These are phyloP conservation scores for Aspergillus sparsus DNA, from an alignment of 495 filamentous ascomycete species.

Conservation along the genomic window DNA sequence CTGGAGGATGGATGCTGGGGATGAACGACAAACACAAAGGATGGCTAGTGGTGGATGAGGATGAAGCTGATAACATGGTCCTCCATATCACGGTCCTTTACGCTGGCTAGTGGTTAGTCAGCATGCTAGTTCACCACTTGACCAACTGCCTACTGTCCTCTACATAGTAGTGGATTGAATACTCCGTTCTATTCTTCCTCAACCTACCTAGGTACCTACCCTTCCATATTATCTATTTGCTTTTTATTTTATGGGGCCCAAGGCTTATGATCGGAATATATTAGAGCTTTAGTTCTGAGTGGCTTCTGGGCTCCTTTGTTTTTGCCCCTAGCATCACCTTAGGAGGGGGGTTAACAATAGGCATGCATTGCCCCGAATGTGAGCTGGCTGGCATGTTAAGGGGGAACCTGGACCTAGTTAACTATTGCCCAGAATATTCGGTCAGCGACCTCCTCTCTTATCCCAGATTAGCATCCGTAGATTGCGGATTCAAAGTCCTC, in stretches of 20 bases:
- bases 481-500: neutral
- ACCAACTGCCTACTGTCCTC: no score
- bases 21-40: conserved; percentile 1
- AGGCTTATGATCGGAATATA: neutral
- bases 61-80: conserved; percentile 7
- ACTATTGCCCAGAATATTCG: neutral
- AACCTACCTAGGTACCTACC: no score
- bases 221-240: neutral
- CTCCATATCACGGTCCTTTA: neutral
- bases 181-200: no score
- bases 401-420: neutral
- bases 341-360: neutral
- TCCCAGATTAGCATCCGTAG: no score
- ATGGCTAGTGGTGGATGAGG: conserved; percentile 11
- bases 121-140: neutral
- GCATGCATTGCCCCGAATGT: neutral
- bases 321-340: neutral
- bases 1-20: conserved; percentile 14
- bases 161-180: no score
- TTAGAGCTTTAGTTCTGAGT: neutral
- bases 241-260: neutral
- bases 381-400: neutral
- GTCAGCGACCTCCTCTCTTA: neutral
- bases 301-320: neutral
- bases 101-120: conserved; percentile 2